Base-by-base conservation (phyloP, 768 basidiomycete genomes). In the Russula ochroleuca region DNA sequence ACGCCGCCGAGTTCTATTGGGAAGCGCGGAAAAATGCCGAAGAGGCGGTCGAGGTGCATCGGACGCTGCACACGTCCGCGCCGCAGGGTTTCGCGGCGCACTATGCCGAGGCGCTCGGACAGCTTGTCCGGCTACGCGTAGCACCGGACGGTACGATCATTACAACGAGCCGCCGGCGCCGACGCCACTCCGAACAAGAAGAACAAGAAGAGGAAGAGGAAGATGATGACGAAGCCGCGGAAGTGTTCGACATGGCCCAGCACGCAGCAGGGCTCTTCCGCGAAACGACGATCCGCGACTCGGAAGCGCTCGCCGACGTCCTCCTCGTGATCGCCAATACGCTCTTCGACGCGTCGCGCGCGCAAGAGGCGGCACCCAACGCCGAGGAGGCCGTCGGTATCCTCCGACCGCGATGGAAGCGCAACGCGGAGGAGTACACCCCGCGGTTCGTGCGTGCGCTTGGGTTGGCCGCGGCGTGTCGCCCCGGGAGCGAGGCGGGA, bases 221-320 rank as follows among this genome's bases (percentile, higher is more conserved):
- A 4, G 35, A 37, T 37, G 40, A 7, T 10, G 40, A 14, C 6
- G 40, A n/a, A 19, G 63, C 48, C 8, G 17, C 53, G 3, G 63
- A 64, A 5, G 53, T 61, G 10, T 61, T 56, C 49, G 59, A 64
- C 48, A 61, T 64, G 58, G 63, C 63, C 2, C 63, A 64, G 35
- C 59, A 56, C 19, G 63, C 63, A 3, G 40, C 19, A 21, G 54
- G 28, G 17, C 59, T 64, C 53, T 64, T 61, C 63, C 63, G 59
- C 40, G 63, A 60, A 28, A 59, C 59, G 17, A 10, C 53, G 5
- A 17, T 61, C 43, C 31, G 25, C 23, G 59, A 64, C 41, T 60
- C 63, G 1, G 63, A 56, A 15, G 41, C 53, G 31, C 48, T 64
- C 1, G 63, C 59, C 9, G 19, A 19, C 33, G 53, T 64, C 40